Base-by-base conservation (phyloP, 2,329 filamentous ascomycete genomes). In the Harringtonia lauricola region DNA sequence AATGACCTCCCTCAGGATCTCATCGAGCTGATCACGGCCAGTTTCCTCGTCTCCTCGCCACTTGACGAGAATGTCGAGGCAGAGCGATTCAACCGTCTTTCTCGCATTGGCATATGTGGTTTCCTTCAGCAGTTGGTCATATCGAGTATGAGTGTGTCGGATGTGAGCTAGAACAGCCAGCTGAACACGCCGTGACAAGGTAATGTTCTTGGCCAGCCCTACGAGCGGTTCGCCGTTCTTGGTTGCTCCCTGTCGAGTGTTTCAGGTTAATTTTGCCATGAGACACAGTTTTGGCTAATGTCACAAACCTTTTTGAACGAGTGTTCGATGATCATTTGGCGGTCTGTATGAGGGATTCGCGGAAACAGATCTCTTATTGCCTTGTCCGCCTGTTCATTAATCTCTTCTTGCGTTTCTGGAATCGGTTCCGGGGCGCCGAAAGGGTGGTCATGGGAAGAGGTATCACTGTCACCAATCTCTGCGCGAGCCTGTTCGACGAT, bases 21-120 rank as follows among this genome's bases (percentile, higher is more conserved):
- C 77, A 46, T 82, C 78, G 15, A 82, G 67, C 56, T 81, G 75
- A 52, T 83, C 78, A 39, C 78, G 73, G 22, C 79, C 79, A 17
- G 72, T 81, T 57, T 83, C 79, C 57, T 83, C 79, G 52, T 83
- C 79, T 44, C 79, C 79, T 63, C 79, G 77, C 79, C 79, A 83
- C 72, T 81, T 81, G 66, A 81, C 72, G 58, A 83, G 72, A 42
- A 77, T 66, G 51, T 81, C 78, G 37, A 82, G 64, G 49, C 79
- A 82, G 14, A 77, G 62, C 28, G 67, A 60, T 52, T 81, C 75
- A 36, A 81, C 76, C 34, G 70, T 69, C 60, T 72, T 79, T 49
- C 79, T 68, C 42, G 78, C 76, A 54, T 75, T 76, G 41, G 66
- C 62, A 66, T 75, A 81, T 17, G 61, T 65, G 6, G 74, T 75